phyloP scores from a whole-genome alignment of 2,329 filamentous ascomycete species.

The Neodidymelliopsis sp. region DNA sequence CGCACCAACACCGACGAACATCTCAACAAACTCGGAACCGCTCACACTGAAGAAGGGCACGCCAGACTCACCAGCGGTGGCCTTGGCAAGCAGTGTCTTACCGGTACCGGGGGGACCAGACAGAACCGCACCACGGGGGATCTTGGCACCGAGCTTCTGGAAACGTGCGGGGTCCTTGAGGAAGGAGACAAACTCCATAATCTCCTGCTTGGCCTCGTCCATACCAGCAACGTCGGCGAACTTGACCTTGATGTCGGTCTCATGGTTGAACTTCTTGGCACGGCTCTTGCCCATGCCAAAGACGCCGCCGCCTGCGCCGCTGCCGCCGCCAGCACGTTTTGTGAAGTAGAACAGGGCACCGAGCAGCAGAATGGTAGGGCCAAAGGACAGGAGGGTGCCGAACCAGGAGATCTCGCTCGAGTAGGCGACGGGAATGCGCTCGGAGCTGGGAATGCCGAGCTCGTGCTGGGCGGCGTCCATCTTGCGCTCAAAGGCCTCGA shows the following conservation, averaged over 20 bases:
- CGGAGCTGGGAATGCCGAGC: constrained; percentile 81
- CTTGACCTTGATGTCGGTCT: constrained; percentile 95
- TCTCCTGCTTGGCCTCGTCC: constrained; percentile 97
- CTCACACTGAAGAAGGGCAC: constrained; percentile 99
- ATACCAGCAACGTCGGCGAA: constrained; percentile 96
- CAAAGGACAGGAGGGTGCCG: constrained; percentile 80
- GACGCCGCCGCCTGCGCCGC: constrained; percentile 73
- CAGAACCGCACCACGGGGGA: constrained; percentile 93
- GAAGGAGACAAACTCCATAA: constrained; percentile 99
- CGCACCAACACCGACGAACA: constrained; percentile 98
- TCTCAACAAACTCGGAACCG: constrained; percentile 98
- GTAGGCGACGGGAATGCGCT: constrained; percentile 93
- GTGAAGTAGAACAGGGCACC: constrained; percentile 82
- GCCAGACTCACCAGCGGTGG: constrained; percentile 93
- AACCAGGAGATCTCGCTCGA: constrained; percentile 75
- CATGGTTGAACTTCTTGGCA: constrained; percentile 97
- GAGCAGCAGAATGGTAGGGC: constrained; percentile 85
- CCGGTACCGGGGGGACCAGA: constrained; percentile 98
- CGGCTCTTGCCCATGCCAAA: constrained; percentile 97
- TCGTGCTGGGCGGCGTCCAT: constrained; percentile 89
- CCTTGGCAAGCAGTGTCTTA: constrained; percentile 97
- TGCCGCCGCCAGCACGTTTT: constrained; percentile 74
- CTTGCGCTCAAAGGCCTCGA: constrained; percentile 89
- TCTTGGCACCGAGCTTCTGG: constrained; percentile 94
- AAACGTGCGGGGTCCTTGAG: constrained; percentile 92